Conservation (phyloP, 352 stramenopile genomes). For the Globisporangium apiculatum region DNA sequence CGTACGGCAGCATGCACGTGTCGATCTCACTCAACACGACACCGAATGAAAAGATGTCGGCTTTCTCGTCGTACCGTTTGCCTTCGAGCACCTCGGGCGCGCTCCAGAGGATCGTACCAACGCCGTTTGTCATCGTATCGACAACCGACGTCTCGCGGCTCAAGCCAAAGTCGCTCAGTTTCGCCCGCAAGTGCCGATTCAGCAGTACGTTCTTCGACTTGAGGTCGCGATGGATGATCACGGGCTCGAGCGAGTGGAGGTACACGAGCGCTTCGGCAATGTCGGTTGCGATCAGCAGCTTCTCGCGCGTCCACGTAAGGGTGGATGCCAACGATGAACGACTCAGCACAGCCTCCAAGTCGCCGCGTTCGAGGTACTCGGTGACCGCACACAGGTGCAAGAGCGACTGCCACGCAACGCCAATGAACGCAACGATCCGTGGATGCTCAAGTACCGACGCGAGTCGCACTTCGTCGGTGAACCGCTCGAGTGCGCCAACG, state of each 20-base stretch:
- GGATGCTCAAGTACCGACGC: constrained; percentile 71
- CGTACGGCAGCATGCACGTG: constrained; percentile 65
- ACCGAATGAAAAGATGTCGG: constrained; percentile 70
- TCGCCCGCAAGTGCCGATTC: constrained; percentile 48
- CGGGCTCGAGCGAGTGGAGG: constrained; percentile 53
- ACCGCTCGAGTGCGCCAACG: constrained; percentile 56
- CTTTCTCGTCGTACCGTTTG: constrained; percentile 73
- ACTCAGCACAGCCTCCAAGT: constrained; percentile 46
- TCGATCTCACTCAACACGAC: constrained; percentile 74
- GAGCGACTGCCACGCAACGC: constrained; percentile 73
- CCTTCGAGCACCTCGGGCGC: constrained; percentile 63
- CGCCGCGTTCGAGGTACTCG: constrained; percentile 74
- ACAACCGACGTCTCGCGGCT: constrained; percentile 57
- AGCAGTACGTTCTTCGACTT: constrained; percentile 78
- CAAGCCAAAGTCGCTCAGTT: constrained; percentile 70
- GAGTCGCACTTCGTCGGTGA: constrained; percentile 78
- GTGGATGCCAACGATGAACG: constrained; percentile 24
- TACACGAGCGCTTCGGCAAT: constrained; percentile 69
- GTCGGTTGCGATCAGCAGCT: constrained; percentile 49
- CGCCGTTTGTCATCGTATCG: constrained; percentile 73
- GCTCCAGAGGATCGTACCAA: constrained; percentile 71
- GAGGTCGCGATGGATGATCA: constrained; percentile 72
- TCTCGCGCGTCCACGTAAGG: constrained; percentile 51
- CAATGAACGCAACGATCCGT: constrained; percentile 76
- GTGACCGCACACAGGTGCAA: constrained; percentile 69